Percentiles rank a stretch among this genome's conserved stretches.
phyloP scores from a whole-genome alignment of 1,139 yeast genomes.

The Nakaseomyces kungkrabaensis region DNA sequence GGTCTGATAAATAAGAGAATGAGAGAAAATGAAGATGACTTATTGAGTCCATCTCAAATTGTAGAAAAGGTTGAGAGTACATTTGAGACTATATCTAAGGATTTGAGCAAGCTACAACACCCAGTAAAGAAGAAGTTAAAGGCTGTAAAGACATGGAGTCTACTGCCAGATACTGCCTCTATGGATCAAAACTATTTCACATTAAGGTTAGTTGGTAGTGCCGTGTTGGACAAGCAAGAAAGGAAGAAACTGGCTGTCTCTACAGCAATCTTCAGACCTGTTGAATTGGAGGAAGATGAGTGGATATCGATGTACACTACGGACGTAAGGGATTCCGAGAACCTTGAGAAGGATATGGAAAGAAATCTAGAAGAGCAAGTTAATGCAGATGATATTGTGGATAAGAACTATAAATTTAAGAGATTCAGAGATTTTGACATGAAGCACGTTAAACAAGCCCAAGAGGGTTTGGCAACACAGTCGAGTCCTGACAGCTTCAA shows the following conservation, averaged over 20 bases:
- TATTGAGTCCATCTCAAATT: constrained; percentile 21
- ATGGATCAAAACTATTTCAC: constrained; percentile 69
- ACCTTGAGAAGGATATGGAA: constrained; percentile 31
- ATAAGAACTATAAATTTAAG: constrained; percentile 43
- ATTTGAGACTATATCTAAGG: constrained; percentile 50
- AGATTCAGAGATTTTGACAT: constrained; percentile 77
- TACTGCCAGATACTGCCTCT: constrained; percentile 83
- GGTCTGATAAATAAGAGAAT: constrained; percentile 4
- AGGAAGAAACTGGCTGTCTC: constrained; percentile 39
- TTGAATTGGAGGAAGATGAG: constrained; percentile 64
- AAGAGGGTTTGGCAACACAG: constrained; percentile 34
- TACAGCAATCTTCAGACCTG: constrained; percentile 66
- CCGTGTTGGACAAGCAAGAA: constrained; percentile 43
- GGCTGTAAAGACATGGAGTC: constrained; percentile 71
- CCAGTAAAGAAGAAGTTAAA: constrained; percentile 66
- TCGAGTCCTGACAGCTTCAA: constrained; percentile 34
- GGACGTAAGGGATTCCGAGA: constrained; percentile 39
- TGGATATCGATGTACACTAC: constrained; percentile 72
- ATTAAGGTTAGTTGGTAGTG: constrained; percentile 72
- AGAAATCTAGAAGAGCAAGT: constrained; percentile 35
- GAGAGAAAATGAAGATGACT: constrained; percentile 16
- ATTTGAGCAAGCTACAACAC: constrained; percentile 44
- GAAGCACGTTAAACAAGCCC: constrained; percentile 37
- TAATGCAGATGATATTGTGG: constrained; percentile 27
- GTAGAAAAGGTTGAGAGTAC: constrained; percentile 54